Base-by-base conservation (phyloP, 768 basidiomycete genomes). In the Suillus weaverae region DNA sequence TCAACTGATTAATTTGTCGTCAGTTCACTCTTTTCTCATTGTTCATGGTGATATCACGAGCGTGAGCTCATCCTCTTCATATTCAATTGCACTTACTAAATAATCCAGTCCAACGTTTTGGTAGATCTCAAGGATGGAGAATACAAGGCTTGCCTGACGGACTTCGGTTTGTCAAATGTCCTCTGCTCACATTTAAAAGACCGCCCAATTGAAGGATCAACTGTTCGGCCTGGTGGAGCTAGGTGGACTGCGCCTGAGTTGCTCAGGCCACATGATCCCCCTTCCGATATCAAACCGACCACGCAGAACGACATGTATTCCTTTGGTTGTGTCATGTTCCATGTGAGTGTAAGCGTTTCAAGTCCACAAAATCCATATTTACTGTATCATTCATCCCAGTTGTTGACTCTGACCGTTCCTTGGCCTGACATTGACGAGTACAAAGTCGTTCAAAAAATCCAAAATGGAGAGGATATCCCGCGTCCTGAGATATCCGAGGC, bases 171-270 rank as follows among this genome's bases (percentile, higher is more conserved):
- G 5, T 81, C 79, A 10, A 79, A 66, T 38, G 74, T 81, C 55
- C 69, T 77, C 18, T 67, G 70, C 9, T 77, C 77, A 59, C 70
- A 74, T 35, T 36, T 35, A 3, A 2, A 22, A 1, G 3, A 8
- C 1, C 11, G 1, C 1, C 1, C 11, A 7, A 2, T 14, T 22
- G 33, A 35, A 13, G 54, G n/a, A 55, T 54, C 53, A 3, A 13
- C 10, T 6, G 10, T 54, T n/a, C 10, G 20, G 10, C 3, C 9
- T 35, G 81, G 81, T 26, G 78, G 79, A 20, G 73, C 80, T 36
- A 76, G 82, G 1, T 82, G 81, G 81, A 77, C 81, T 20, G 82
- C 81, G 53, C 68, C 79, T 0, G 67, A 75, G 20, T 69, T 82
- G 2, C 81, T 79, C 65, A 61, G 68, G 53, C 10, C 33, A n/a